These are phyloP conservation scores for Trichoderma sp. DNA, from an alignment of 2,329 filamentous ascomycete genomes.

Conservation along the genomic window DNA sequence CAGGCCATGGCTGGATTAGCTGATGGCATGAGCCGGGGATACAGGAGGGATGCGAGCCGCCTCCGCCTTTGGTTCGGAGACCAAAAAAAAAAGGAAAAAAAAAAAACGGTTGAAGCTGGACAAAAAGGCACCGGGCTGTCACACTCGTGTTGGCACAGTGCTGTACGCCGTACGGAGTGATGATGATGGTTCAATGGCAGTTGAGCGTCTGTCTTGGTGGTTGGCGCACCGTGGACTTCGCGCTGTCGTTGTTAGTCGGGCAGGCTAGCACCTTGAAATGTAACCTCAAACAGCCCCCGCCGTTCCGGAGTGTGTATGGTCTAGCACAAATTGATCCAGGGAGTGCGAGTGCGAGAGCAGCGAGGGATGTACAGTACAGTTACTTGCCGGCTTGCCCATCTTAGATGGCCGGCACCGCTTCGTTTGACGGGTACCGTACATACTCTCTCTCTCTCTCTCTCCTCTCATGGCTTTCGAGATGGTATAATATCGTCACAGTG, in stretches of 20 bases:
- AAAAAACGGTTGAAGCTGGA: neutral
- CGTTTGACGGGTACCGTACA: neutral
- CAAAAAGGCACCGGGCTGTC: neutral
- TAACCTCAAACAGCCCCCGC: neutral
- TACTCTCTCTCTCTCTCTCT: too few relatives aligned
- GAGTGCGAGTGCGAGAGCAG: neutral
- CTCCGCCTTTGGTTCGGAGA: neutral
- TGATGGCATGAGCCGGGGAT: slow-evolving; percentile 6
- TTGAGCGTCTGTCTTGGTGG: neutral
- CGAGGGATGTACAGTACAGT: neutral
- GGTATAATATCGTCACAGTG: neutral
- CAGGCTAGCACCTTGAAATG: neutral
- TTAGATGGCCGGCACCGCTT: neutral
- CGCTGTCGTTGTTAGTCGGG: neutral
- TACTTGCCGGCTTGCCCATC: neutral
- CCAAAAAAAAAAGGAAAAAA: neutral
- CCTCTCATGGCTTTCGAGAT: neutral
- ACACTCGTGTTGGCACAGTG: neutral
- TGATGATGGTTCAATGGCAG: too few relatives aligned
- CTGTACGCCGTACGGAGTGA: too few relatives aligned
- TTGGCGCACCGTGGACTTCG: neutral
- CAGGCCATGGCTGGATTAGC: neutral
- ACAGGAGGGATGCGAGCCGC: neutral
- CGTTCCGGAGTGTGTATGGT: neutral
- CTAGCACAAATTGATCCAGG: neutral